These are phyloP conservation scores for Kuraishia piskuri DNA, from an alignment of 805 yeast genomes.

Conservation along the genomic window DNA sequence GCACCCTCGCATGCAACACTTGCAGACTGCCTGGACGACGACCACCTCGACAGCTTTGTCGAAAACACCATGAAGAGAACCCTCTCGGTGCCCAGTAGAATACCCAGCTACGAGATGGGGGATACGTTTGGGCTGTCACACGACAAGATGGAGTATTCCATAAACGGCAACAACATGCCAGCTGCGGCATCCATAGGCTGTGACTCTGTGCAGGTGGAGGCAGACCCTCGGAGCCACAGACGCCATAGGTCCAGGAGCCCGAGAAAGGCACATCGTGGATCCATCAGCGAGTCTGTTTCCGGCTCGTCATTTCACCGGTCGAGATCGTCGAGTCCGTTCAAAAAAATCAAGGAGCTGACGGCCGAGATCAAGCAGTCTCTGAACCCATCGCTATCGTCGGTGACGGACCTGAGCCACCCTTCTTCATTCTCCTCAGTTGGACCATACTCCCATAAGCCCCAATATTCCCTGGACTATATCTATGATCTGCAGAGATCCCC, in stretches of 20 bases:
- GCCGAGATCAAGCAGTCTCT: not conserved
- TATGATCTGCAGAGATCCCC: slow-evolving; percentile 1
- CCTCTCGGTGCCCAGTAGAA: not conserved
- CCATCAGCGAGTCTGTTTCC: not conserved
- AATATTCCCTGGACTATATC: not conserved
- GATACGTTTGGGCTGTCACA: not conserved
- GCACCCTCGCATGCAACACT: not conserved
- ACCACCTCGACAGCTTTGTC: not conserved
- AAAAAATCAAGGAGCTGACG: not conserved
- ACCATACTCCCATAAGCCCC: not conserved
- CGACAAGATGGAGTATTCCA: not conserved
- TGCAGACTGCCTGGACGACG: not conserved
- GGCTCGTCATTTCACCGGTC: not conserved
- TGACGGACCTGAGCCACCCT: not conserved
- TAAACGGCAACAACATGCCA: not conserved
- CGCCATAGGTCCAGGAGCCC: not conserved
- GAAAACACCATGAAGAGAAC: slow-evolving; percentile 1
- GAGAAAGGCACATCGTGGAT: not conserved
- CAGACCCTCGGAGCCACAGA: not conserved
- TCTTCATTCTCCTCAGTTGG: not conserved
- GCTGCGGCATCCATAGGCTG: no score
- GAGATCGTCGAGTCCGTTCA: not conserved
- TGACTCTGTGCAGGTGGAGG: not conserved
- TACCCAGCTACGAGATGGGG: not conserved
- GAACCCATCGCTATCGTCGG: not conserved